These are phyloP conservation scores for Taphrina pruni DNA, from an alignment of 1,139 yeast species.

Conservation along the genomic window DNA sequence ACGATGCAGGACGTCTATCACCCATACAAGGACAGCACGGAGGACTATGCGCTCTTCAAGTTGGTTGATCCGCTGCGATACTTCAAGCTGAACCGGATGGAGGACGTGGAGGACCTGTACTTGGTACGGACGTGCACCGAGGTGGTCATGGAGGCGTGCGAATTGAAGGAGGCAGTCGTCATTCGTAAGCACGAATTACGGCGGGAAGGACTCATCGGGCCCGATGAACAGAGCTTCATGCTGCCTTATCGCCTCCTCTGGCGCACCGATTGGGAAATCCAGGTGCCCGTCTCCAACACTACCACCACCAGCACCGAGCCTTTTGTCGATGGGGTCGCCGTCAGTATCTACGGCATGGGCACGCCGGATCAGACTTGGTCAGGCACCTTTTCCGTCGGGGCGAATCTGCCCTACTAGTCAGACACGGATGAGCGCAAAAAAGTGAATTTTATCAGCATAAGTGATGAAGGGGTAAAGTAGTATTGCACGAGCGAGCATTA, in stretches of 20 bases:
- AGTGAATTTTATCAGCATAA: too few relatives aligned
- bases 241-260: slow-evolving; percentile 28
- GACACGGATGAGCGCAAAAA: not conserved
- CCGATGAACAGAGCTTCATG: slow-evolving; percentile 33
- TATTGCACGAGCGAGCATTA: not conserved
- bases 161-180: slow-evolving; percentile 19
- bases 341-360: slow-evolving; percentile 28
- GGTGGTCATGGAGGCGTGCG: slow-evolving; percentile 2
- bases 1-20: slow-evolving; percentile 14
- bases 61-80: slow-evolving; percentile 32
- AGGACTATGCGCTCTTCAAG: slow-evolving; percentile 28
- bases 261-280: slow-evolving; percentile 28
- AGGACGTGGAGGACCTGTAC: slow-evolving; percentile 28
- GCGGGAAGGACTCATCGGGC: slow-evolving; percentile 22
- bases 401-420: slow-evolving; percentile 30
- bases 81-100: slow-evolving; percentile 33
- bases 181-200: slow-evolving; percentile 19
- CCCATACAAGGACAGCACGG: slow-evolving; percentile 23
- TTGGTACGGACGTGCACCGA: slow-evolving; percentile 9
- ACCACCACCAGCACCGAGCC: slow-evolving; percentile 2
- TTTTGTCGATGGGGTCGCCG: slow-evolving; percentile 17
- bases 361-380: slow-evolving; percentile 33
- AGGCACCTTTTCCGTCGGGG: slow-evolving; percentile 28
- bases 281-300: slow-evolving; percentile 14
- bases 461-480: not conserved